Base-by-base conservation (phyloP, 2,329 filamentous ascomycete genomes). In the Fusarium guadeloupense region DNA sequence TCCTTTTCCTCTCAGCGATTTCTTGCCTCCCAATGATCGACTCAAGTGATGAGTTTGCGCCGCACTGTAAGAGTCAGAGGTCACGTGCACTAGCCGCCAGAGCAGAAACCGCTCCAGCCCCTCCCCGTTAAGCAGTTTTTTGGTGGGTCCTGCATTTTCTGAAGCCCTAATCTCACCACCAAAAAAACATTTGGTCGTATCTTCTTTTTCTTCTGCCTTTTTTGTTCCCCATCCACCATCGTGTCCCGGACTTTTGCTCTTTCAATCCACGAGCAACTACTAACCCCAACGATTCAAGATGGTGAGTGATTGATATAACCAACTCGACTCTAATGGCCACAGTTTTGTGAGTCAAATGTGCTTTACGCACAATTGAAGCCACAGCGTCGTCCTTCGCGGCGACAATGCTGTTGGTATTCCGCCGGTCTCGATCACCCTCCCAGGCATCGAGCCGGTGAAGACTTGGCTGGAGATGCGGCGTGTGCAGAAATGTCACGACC, bases 381-480 rank as follows among this genome's bases (percentile, higher is more conserved):
- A 47, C 71, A 62, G 69, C 54, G 62, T 72, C 69, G 73, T 69
- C 65, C 57, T 38, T 37, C 20, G 35, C 41, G 54, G 54, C 68
- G 69, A 64, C 64, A 59, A 8, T 34, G 57, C 68, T 71, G 72
- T 62, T 74, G 72, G 70, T 69, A 72, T 75, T 71, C 75, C 74
- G 64, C 75, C 70, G 58, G 66, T 53, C 44, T 70, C 42, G 41
- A 48, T 50, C 68, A 66, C 54, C 63, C 38, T 71, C 44, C 55
- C 59, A 38, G 60, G 62, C 57, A 28, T 59, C 59, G 66, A 64
- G 56, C 67, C 64, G 79, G 83, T 86, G 85, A 86, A 79, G 85
- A 86, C 78, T 79, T 87, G 86, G 85, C 86, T 89, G 84, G 86
- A 89, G 86, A 79, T 77, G 70, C 67, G 57, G 72, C 66, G 72